Base-by-base conservation (phyloP, 2,329 filamentous ascomycete species). In the Penicillium sp. region DNA sequence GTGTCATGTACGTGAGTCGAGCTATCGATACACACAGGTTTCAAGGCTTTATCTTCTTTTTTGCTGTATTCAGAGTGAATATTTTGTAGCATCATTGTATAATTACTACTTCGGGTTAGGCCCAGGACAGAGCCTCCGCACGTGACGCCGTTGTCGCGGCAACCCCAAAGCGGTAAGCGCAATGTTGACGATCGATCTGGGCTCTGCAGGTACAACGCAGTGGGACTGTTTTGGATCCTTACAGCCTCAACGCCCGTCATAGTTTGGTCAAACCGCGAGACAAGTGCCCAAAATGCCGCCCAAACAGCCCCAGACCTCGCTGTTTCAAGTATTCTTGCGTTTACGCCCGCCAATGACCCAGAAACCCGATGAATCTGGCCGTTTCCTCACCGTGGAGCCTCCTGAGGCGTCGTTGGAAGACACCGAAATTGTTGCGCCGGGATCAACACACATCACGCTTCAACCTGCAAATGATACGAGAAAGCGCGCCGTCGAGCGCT, bases 301-400 rank as follows among this genome's bases (percentile, higher is more conserved):
- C 54, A 83, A 80, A 66, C 67, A 76, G 3, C 70, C 80, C 34
- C 71, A 72, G 52, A 85, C 83, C 58, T 82, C 84, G 47, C 84
- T 97, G 36, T 97, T 97, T 72, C 88, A 97, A 75, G 93, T 97
- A 54, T 97, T 90, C 70, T 82, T 97, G 39, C 90, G 93, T 46
- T 79, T 97, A 46, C 87, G 89, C 14, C 89, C 89, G n/a, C 82
- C 87, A 3, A 79, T 66, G 73, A 71, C 57, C 49, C 71, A 72
- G 32, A 73, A 75, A 43, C 68, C 71, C 43, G 72, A 71, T 49
- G 63, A 75, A 44, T 68, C 78, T 3, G 70, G 92, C 55, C 86
- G 90, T 48, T 96, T 94, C 71, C 81, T 97, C 43, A 83, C 86
- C 7, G 89, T 97, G 47, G 92, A 96, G 70, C 71, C 79, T 16